Conservation (phyloP, 2,329 filamentous ascomycete species). For the Talaromyces sp. region DNA sequence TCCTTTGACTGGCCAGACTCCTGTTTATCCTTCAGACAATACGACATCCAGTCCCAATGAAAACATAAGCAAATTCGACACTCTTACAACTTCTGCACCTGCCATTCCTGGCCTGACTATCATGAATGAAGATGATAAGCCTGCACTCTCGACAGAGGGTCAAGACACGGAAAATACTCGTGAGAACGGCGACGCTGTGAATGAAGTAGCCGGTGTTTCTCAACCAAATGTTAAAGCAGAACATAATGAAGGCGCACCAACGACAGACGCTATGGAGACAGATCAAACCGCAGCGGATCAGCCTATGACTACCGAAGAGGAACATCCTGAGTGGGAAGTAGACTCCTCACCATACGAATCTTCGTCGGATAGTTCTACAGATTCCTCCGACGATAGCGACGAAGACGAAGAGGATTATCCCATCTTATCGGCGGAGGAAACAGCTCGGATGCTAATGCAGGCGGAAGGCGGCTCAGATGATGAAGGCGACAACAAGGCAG, state of each 20-base stretch:
- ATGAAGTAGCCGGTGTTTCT: background rate
- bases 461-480: slow-evolving; percentile 75
- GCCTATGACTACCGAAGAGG: slow-evolving; percentile 40
- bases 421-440: slow-evolving; percentile 73
- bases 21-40: slow-evolving; percentile 18
- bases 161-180: background rate
- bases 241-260: background rate
- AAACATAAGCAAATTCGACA: background rate
- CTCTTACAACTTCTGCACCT: slow-evolving; percentile 19
- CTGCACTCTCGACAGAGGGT: background rate
- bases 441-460: slow-evolving; percentile 78
- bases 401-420: slow-evolving; percentile 59
- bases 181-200: background rate
- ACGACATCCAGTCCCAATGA: slow-evolving; percentile 10
- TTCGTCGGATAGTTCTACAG: slow-evolving; percentile 56
- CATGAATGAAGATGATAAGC: slow-evolving; percentile 14
- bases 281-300: slow-evolving; percentile 16
- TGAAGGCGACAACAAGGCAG: slow-evolving; percentile 55
- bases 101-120: slow-evolving; percentile 35
- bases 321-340: slow-evolving; percentile 74
- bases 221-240: background rate
- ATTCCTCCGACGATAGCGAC: slow-evolving; percentile 47
- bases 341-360: slow-evolving; percentile 74
- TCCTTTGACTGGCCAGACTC: slow-evolving; percentile 28
- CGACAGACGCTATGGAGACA: slow-evolving; percentile 7